phyloP scores from a whole-genome alignment of 31 red algal species.

The Pterothamnion heteromorphum region DNA sequence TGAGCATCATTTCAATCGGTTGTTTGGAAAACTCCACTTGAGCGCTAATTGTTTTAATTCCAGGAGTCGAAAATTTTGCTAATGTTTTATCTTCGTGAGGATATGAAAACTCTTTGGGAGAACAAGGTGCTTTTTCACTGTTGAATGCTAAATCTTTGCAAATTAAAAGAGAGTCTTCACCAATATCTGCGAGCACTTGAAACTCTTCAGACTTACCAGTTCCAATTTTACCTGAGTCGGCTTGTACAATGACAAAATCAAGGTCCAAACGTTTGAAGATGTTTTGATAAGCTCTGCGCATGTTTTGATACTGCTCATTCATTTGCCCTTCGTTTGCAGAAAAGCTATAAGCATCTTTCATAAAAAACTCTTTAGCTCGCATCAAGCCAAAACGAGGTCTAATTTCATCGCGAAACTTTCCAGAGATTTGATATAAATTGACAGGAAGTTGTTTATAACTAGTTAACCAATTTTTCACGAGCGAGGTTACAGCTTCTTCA shows the following conservation, averaged over 20 bases:
- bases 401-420: slow-evolving; percentile 16
- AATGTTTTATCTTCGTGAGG: neutral
- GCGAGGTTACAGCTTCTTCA: neutral
- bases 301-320: neutral
- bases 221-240: neutral
- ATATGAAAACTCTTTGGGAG: neutral
- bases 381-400: slow-evolving; percentile 4
- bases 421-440: slow-evolving; percentile 12
- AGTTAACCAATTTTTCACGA: neutral
- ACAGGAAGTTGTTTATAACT: slow-evolving; percentile 21
- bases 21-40: neutral
- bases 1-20: neutral
- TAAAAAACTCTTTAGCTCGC: neutral
- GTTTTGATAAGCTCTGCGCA: neutral
- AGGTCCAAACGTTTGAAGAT: neutral
- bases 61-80: neutral
- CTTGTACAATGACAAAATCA: neutral
- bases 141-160: neutral
- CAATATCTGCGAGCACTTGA: neutral
- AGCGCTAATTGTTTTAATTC: neutral
- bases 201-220: neutral
- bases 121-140: neutral
- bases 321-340: neutral
- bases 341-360: slow-evolving; percentile 29
- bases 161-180: neutral